Conservation (phyloP, 257 asterid genomes). For the Oldenlandia corymbosa region DNA sequence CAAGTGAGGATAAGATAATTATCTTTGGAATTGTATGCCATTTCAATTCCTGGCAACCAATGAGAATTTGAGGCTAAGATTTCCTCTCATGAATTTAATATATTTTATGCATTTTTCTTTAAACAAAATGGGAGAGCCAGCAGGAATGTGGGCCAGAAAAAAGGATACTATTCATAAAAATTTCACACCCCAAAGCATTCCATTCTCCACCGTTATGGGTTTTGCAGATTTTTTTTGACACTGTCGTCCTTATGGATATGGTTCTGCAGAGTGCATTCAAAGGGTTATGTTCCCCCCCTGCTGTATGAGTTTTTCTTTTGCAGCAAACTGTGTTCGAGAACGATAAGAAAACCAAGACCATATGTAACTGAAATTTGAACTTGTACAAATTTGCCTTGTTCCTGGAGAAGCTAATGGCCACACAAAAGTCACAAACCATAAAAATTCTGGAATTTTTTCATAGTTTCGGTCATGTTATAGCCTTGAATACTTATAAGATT, state of each 20-base stretch:
- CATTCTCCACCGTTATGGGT: constrained; percentile 28
- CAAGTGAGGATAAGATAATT: constrained; percentile 56
- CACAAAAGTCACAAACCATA: too few relatives aligned
- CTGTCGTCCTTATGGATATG: constrained; percentile 1
- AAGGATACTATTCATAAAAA: constrained; percentile 24
- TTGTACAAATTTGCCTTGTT: not conserved
- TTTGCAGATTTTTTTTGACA: constrained; percentile 4
- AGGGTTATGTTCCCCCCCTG: too few relatives aligned
- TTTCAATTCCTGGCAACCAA: constrained; percentile 46
- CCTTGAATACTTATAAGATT: too few relatives aligned
- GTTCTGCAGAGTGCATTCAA: not conserved
- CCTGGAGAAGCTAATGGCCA: not conserved
- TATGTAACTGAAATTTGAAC: not conserved
- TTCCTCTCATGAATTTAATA: constrained; percentile 31
- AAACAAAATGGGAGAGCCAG: not conserved
- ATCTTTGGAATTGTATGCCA: constrained; percentile 38
- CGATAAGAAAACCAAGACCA: not conserved
- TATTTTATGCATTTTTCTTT: not conserved
- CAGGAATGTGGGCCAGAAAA: not conserved
- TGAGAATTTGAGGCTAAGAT: constrained; percentile 48
- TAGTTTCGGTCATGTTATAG: too few relatives aligned
- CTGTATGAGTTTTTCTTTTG: too few relatives aligned
- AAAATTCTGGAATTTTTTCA: too few relatives aligned
- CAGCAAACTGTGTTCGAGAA: too few relatives aligned
- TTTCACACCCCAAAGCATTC: constrained; percentile 14